phyloP scores from a whole-genome alignment of 371 early-diverging fungal genomes.

The Lichtheimia ramosa region DNA sequence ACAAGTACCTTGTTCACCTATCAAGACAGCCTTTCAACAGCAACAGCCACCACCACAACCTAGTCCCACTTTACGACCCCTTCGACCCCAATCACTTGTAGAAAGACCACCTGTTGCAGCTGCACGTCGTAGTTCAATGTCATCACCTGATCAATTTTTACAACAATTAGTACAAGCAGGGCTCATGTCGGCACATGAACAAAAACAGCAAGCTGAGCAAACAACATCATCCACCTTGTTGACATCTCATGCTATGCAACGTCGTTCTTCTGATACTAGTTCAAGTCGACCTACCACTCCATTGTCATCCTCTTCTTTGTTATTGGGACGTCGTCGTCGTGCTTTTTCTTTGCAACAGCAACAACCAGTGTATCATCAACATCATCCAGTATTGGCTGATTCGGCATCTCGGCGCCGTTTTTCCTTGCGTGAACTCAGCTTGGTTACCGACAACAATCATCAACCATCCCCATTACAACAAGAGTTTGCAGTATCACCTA shows the following conservation, averaged over 20 bases:
- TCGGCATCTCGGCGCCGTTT: conserved; percentile 16
- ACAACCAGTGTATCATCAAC: background rate
- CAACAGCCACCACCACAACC: too few species aligned
- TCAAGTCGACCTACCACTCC: conserved; percentile 1
- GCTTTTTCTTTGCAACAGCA: conserved; percentile 44
- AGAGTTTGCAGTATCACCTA: conserved; percentile 10
- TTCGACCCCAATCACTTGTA: conserved; percentile 13
- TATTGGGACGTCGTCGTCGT: conserved; percentile 24
- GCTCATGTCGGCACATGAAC: background rate
- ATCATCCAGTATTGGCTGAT: background rate
- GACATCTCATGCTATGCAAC: conserved; percentile 19
- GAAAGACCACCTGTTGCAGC: conserved; percentile 32
- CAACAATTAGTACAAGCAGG: conserved; percentile 28
- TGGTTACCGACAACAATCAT: conserved; percentile 9
- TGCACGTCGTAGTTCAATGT: conserved; percentile 34
- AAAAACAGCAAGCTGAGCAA: background rate
- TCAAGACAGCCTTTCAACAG: too few species aligned
- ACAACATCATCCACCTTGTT: conserved; percentile 12
- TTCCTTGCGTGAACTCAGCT: conserved; percentile 21
- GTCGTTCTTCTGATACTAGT: conserved; percentile 35
- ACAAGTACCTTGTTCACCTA: too few species aligned
- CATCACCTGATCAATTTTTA: conserved; percentile 47
- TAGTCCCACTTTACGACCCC: conserved; percentile 11
- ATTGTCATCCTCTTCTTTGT: background rate
- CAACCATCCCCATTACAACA: conserved; percentile 28